Evolutionary conservation across 495 filamentous ascomycete genomes (phyloP), one percentile per base, ranked within the genome.

Genomic region (Apodospora peruviana): DNA sequence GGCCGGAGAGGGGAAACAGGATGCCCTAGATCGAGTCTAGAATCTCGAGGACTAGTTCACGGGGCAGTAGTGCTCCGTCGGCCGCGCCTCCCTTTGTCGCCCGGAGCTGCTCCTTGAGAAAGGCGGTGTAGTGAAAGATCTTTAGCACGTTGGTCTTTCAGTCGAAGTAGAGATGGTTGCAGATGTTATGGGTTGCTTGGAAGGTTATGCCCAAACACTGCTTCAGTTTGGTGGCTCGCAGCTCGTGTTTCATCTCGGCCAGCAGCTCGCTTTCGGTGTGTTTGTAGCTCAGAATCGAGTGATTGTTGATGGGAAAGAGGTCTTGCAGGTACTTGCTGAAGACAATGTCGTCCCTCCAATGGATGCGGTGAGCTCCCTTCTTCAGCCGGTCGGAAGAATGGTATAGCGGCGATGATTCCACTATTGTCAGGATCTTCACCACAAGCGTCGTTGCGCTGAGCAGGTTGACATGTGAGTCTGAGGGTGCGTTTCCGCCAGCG

Each of bases 51-150:
- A 38, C 29, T 9, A 47, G 44, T 21, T 47, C 32, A 38, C 44
- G 44, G 17, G 44, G 44, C 18, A 47, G 44, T 19, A 8, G n/a
- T 36, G 32, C 44, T 12, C 44, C 39, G 44, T 37, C 27, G 27
- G 5, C 27, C 12, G 7, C 27, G 12, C 12, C 12, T 5, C 12
- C 27, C 12, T 47, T 38, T 29, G 44, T 47, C 22, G 44, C 44
- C 21, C 44, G 44, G 22, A 47, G 44, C 18, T 47, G 44, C 18
- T 47, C 29, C 17, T 47, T 47, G n/a, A 47, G 29, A 38, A 47
- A 47, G 12, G 44, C 44, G 5, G 44, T 47, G 44, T 47, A 34
- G 32, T 47, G 44, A 21, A 38, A 47, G 18, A 47, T 24, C 29
- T 47, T 34, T 4, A 47, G 29, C 2, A 47, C 20, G 29, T 47